Base-by-base conservation (phyloP, 108 stramenopile genomes). In the Cylindrotheca fusiformis region DNA sequence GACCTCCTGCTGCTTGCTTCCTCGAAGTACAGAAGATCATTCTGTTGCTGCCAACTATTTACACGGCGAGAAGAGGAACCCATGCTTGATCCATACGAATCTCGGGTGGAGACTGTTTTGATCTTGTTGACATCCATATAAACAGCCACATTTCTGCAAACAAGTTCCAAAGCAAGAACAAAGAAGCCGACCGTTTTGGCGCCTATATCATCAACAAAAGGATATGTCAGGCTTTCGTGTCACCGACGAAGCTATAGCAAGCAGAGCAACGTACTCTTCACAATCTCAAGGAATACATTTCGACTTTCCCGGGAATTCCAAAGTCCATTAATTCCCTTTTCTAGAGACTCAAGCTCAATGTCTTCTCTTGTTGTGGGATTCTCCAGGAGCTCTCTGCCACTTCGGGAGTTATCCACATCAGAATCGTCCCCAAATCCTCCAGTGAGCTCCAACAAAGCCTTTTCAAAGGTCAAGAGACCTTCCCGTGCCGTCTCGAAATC, bases 311-410 rank as follows among this genome's bases (percentile, higher is more conserved):
- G 52, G 21, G 76, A 83, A 75, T 86, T 90, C 92, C 92, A 93
- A 1, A 93, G 67, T 19, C 86, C 83, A 33, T 72, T 76, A 22
- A 86, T 71, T 5, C 61, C 72, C 25, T 65, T 77, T 52, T 89
- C 87, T 23, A 89, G 72, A 2, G 87, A 86, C 63, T 93, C 92
- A 21, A 93, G 77, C 54, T 93, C 92, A 63, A 90, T 87, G 36
- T 90, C 87, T 48, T 81, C 82, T 32, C 86, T 79, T 47, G 70
- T 74, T 2, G 24, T 33, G 19, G 84, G 76, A 55, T 88, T 76
- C 24, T 78, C 75, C 21, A 90, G 65, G 10, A 90, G 49, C 8
- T 72, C 79, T 53, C 83, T 76, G 26, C 74, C 85, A 17, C 58
- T 58, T 8, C 60, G 71, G 18, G 53, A 49, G 29, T 46, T 48